phyloP scores from a whole-genome alignment of 1,139 yeast genomes.

The Suhomyces bokatorum region DNA sequence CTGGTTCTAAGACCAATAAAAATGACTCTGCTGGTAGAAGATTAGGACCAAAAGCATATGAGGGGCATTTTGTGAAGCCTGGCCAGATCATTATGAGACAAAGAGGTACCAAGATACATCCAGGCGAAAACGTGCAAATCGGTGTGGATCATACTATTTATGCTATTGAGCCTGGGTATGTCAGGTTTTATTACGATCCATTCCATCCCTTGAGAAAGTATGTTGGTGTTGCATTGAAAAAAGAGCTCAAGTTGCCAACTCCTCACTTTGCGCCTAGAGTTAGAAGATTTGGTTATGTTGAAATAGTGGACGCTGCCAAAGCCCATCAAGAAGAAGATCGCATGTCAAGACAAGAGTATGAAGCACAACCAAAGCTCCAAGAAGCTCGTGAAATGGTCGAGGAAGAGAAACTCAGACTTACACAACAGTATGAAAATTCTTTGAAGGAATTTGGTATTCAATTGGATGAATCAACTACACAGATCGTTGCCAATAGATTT shows the following conservation, averaged over 20 bases:
- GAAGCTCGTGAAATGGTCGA: constrained; percentile 36
- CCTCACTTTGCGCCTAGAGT: constrained; percentile 86
- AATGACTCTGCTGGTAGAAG: constrained; percentile 96
- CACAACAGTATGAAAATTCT: not conserved
- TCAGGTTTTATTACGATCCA: constrained; percentile 90
- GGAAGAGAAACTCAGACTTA: constrained; percentile 25
- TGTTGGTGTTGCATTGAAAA: constrained; percentile 79
- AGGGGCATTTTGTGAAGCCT: constrained; percentile 62
- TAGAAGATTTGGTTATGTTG: constrained; percentile 78
- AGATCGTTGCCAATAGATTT: constrained; percentile 52
- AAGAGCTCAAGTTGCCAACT: constrained; percentile 69
- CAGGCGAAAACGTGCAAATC: constrained; percentile 89
- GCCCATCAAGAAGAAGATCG: constrained; percentile 58
- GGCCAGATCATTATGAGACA: constrained; percentile 96
- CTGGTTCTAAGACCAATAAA: constrained; percentile 91
- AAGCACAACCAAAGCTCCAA: constrained; percentile 53
- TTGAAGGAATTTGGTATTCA: constrained; percentile 5
- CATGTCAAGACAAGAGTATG: constrained; percentile 62
- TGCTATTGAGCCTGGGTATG: constrained; percentile 92
- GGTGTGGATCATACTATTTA: constrained; percentile 93
- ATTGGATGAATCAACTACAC: constrained; percentile 30
- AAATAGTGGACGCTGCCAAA: constrained; percentile 49
- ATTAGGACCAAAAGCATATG: constrained; percentile 86
- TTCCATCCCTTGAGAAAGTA: constrained; percentile 92
- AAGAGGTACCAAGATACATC: constrained; percentile 94